A percentile compares a stretch with the other conserved stretches of the same genome.
Evolutionary conservation across 2,329 filamentous ascomycete genomes (phyloP).

Genomic region (Gaeumannomyces sp.): DNA sequence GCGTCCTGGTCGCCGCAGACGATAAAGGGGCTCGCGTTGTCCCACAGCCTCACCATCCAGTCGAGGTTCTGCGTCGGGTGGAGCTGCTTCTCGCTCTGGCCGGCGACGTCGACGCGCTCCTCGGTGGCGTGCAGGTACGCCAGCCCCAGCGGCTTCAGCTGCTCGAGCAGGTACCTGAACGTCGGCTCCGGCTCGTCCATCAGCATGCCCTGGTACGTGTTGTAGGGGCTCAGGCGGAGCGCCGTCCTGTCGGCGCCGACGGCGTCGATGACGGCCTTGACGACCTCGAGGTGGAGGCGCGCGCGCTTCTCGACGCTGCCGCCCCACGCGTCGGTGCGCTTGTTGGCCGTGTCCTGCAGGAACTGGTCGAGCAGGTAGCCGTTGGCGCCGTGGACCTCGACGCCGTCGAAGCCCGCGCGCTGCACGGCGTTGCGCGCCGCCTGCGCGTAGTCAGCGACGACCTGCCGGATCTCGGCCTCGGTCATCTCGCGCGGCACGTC

Average conservation of each 20-base stretch:
- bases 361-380: constrained; percentile 47
- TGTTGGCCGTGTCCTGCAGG: constrained; percentile 47
- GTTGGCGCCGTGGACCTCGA: constrained; percentile 36
- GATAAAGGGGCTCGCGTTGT: constrained; percentile 23
- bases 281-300: constrained; percentile 44
- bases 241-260: constrained; percentile 42
- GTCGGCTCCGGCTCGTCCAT: constrained; percentile 52
- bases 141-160: constrained; percentile 39
- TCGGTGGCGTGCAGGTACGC: constrained; percentile 54
- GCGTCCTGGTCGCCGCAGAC: constrained; percentile 24
- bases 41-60: constrained; percentile 24
- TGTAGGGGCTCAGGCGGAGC: constrained; percentile 51
- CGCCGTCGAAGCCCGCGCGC: constrained; percentile 43
- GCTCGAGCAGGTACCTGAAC: constrained; percentile 45
- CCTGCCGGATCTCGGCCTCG: constrained; percentile 34
- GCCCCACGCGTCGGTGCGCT: constrained; percentile 48
- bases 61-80: constrained; percentile 27
- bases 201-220: constrained; percentile 50
- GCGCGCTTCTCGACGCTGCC: constrained; percentile 49
- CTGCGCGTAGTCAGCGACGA: constrained; percentile 23
- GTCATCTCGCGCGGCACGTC: constrained; percentile 46
- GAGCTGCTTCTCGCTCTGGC: constrained; percentile 31
- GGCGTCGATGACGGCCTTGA: constrained; percentile 42
- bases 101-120: constrained; percentile 32
- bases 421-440: constrained; percentile 37